Base-by-base conservation (phyloP, 2,329 filamentous ascomycete genomes). In the Trichoderma gracile region DNA sequence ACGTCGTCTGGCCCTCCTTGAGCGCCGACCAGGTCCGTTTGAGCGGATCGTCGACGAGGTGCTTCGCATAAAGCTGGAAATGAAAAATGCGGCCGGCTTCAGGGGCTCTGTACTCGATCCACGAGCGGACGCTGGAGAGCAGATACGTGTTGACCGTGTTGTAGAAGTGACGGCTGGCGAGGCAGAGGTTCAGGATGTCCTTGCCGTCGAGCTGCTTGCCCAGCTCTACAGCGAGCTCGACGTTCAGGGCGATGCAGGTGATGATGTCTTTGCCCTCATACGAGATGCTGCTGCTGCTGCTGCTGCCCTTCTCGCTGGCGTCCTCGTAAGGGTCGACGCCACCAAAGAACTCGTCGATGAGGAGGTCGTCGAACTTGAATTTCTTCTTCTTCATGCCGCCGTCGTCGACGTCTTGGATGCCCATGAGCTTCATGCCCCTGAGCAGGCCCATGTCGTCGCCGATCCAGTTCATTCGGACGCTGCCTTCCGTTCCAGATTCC, bases 151-250 rank as follows among this genome's bases (percentile, higher is more conserved):
- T 84, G 70, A 91, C 74, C 30, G 86, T 79, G 54, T 77, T 73
- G 71, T 92, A 83, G 71, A 91, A 89, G 42, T 82, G 79, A 62
- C 80, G 84, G 73, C 85, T 89, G 68, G 86, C 84, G 68, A 82
- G 79, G 78, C 90, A 92, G 40, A 93, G 80, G 50, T 78, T 82
- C 65, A 92, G 73, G 7, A 93, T 78, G 60, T 88, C 86, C 15
- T 77, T 71, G 0, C 85, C 75, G 8, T 75, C 73, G 21, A 92
- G 80, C 65, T 84, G 78, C 68, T 81, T 80, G 65, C 83, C 81
- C 8, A 91, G 70, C 55, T 82, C 77, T 53, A 87, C 77, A 50
- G 82, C 75, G 4, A 91, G 75, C 60, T 87, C 83, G 5, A 81
- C 73, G 67, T 78, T 78, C 53, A 75, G 75, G 62, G 77, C 78